phyloP scores from a whole-genome alignment of 306 rosid species.

The Purshia tridentata region DNA sequence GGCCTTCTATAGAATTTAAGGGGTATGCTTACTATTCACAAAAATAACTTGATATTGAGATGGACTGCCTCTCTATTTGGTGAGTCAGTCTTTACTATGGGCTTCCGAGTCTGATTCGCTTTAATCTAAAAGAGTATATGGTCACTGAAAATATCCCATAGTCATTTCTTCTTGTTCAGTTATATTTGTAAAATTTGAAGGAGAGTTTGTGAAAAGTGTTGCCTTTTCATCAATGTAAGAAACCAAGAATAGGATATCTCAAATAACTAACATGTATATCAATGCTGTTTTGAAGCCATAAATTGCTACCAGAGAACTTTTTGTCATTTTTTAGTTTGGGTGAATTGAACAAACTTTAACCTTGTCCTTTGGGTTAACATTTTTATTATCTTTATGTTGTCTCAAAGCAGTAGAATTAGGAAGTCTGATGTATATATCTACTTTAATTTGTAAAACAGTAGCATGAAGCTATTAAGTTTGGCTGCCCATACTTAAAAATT shows the following conservation, averaged over 20 bases:
- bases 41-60: slow-evolving; percentile 31
- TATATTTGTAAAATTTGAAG: slow-evolving; percentile 32
- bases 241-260: slow-evolving; percentile 23
- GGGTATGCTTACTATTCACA: slow-evolving; percentile 28
- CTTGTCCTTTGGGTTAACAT: not conserved
- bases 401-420: not conserved
- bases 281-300: slow-evolving; percentile 17
- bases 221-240: slow-evolving; percentile 36
- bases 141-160: slow-evolving; percentile 20
- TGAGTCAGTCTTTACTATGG: slow-evolving; percentile 22
- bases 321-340: not conserved
- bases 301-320: not conserved
- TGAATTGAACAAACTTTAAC: not conserved
- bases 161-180: slow-evolving; percentile 29
- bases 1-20: slow-evolving; percentile 64
- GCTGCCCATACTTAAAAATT: not conserved
- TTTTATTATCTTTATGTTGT: not conserved
- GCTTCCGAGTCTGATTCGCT: slow-evolving; percentile 13
- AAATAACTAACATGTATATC: slow-evolving; percentile 30
- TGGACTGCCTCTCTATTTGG: slow-evolving; percentile 29
- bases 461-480: not conserved
- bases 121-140: not conserved
- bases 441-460: not conserved
- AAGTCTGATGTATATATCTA: not conserved
- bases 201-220: slow-evolving; percentile 28